phyloP scores from a whole-genome alignment of 176 grass and related monocot genomes.

The Lolium multiflorum region DNA sequence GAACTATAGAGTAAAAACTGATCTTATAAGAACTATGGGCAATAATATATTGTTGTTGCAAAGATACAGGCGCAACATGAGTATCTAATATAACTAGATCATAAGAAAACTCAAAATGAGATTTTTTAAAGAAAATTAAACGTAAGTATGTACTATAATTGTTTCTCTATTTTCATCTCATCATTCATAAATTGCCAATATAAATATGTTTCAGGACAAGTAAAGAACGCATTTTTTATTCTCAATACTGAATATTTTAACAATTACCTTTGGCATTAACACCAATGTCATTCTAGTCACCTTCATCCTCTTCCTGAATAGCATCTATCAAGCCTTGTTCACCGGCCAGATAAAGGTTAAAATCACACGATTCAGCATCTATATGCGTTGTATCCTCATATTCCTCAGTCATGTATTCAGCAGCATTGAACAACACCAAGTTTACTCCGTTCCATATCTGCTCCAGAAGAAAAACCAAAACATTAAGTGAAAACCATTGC shows the following conservation, averaged over 20 bases:
- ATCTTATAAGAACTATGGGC: too few relatives aligned
- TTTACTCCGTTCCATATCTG: not conserved
- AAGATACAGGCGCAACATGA: too few relatives aligned
- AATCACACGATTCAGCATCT: not conserved
- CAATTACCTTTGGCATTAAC: not conserved
- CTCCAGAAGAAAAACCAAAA: not conserved
- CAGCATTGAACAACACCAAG: not conserved
- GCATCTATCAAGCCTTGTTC: too few relatives aligned
- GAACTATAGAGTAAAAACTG: too few relatives aligned
- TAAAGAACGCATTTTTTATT: not conserved
- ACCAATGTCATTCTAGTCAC: not conserved
- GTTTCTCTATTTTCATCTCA: not conserved
- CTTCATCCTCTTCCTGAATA: not conserved
- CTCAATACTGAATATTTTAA: too few relatives aligned
- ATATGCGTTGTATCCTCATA: not conserved
- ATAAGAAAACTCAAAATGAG: too few relatives aligned
- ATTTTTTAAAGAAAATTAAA: too few relatives aligned
- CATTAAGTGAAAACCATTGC: not conserved
- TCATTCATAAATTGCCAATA: not conserved
- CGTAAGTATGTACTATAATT: not conserved
- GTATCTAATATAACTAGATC: too few relatives aligned
- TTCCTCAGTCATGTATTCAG: not conserved
- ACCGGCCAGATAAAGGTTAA: not conserved
- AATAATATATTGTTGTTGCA: too few relatives aligned
- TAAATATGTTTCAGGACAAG: not conserved